Percentiles rank a stretch among this genome's conserved stretches.
These are phyloP conservation scores for Yarrowia alimentaria DNA, from an alignment of 805 yeast genomes.

Conservation along the genomic window DNA sequence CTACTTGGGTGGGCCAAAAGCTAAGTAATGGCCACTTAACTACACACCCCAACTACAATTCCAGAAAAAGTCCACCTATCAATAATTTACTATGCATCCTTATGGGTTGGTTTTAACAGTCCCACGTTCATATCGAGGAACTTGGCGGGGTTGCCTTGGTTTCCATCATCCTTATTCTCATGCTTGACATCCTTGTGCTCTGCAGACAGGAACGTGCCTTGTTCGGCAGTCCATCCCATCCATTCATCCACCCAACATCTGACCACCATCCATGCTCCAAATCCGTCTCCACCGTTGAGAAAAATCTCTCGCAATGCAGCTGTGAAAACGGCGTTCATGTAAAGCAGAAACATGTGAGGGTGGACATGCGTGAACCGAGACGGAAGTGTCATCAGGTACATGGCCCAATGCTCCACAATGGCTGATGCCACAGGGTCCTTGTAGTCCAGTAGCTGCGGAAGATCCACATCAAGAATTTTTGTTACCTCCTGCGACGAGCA, in stretches of 20 bases:
- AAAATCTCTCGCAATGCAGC: constrained; percentile 63
- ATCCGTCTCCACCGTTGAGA: constrained; percentile 55
- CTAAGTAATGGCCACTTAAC: too few species aligned
- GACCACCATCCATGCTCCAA: constrained; percentile 73
- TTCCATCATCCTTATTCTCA: constrained; percentile 4
- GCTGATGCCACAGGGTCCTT: constrained; percentile 24
- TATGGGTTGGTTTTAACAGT: constrained; percentile 16
- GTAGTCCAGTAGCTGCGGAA: constrained; percentile 34
- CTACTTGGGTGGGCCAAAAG: too few species aligned
- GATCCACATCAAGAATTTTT: constrained; percentile 37
- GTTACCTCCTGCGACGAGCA: constrained; percentile 41
- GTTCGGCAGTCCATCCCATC: constrained; percentile 63
- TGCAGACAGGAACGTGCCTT: constrained; percentile 37
- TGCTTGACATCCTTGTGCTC: constrained; percentile 23
- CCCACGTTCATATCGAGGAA: constrained; percentile 23
- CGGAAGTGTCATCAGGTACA: constrained; percentile 46
- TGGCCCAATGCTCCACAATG: constrained; percentile 41
- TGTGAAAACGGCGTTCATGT: constrained; percentile 54
- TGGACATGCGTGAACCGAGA: constrained; percentile 49
- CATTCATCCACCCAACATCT: constrained; percentile 77
- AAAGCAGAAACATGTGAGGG: constrained; percentile 55
- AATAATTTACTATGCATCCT: constrained; percentile 27
- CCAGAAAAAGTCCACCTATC: too few species aligned
- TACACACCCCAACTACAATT: too few species aligned
- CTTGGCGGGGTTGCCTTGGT: constrained; percentile 18